Evolutionary conservation across 2,329 filamentous ascomycete genomes (phyloP).

Genomic region (Huntiella abstrusa): DNA sequence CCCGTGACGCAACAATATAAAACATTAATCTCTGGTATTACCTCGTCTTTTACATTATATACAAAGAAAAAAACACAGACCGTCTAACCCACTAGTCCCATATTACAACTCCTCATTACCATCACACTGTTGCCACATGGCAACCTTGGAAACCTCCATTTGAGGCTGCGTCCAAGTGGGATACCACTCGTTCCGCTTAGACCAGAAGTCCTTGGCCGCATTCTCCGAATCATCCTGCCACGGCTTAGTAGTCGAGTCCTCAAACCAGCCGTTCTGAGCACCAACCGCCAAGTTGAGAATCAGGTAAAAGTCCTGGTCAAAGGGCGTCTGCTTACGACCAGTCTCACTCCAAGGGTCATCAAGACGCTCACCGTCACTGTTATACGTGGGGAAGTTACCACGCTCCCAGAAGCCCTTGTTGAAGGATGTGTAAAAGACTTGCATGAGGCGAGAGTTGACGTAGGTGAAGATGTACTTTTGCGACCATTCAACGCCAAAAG

Average conservation of each 20-base stretch:
- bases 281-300: conserved; percentile 61
- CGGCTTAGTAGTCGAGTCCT: conserved; percentile 54
- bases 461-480: conserved; percentile 80
- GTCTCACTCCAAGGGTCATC: conserved; percentile 45
- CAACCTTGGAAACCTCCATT: conserved; percentile 50
- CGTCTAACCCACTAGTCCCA: too few relatives aligned
- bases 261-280: conserved; percentile 68
- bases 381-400: conserved; percentile 45
- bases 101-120: conserved; percentile 32
- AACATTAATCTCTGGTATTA: too few relatives aligned
- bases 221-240: conserved; percentile 53
- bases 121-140: conserved; percentile 53
- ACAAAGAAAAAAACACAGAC: too few relatives aligned
- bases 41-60: too few relatives aligned
- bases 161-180: conserved; percentile 53
- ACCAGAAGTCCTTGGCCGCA: conserved; percentile 62
- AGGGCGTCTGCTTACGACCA: conserved; percentile 44
- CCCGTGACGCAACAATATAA: too few relatives aligned
- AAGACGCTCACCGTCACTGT: conserved; percentile 46
- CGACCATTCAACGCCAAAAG: conserved; percentile 69
- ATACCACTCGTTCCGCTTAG: conserved; percentile 42
- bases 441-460: conserved; percentile 59
- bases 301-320: conserved; percentile 59
- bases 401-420: conserved; percentile 47
- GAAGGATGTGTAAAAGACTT: conserved; percentile 66